Conservation (phyloP, 257 asterid species). For the Nemophila menziesii region DNA sequence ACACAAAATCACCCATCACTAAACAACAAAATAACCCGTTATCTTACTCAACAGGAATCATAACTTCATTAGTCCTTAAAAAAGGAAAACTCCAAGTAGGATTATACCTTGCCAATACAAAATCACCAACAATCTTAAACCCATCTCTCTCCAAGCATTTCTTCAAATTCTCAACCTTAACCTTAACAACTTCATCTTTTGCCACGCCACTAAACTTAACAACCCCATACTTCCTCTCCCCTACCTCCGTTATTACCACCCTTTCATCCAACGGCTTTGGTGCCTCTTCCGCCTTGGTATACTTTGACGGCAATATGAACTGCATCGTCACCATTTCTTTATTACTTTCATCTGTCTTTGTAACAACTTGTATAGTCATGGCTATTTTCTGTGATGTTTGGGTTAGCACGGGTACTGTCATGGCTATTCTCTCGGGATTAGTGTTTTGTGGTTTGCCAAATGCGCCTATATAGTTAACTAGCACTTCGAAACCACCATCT, state of each 20-base stretch:
- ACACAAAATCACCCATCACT: no score
- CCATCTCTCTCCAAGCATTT: slow-evolving; percentile 67
- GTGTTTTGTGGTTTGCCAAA: slow-evolving; percentile 66
- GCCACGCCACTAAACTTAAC: slow-evolving; percentile 66
- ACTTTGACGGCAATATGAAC: slow-evolving; percentile 68
- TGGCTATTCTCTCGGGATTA: slow-evolving; percentile 56
- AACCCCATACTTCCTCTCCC: slow-evolving; percentile 69
- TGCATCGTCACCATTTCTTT: slow-evolving; percentile 62
- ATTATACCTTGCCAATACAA: slow-evolving; percentile 73
- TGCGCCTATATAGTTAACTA: slow-evolving; percentile 72
- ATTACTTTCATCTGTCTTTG: slow-evolving; percentile 29
- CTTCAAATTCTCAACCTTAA: slow-evolving; percentile 48
- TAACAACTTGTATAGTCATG: slow-evolving; percentile 80
- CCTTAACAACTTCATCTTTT: slow-evolving; percentile 47
- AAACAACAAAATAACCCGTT: no score
- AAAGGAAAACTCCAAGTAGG: slow-evolving; percentile 90
- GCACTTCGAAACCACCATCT: slow-evolving; percentile 66
- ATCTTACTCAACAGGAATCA: slow-evolving; percentile 80
- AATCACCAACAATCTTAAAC: slow-evolving; percentile 42
- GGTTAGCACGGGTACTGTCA: slow-evolving; percentile 85
- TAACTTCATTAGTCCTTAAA: slow-evolving; percentile 62
- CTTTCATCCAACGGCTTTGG: slow-evolving; percentile 80
- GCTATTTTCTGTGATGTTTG: slow-evolving; percentile 46
- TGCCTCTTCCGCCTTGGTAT: slow-evolving; percentile 52
- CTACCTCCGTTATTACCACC: slow-evolving; percentile 66